Percentiles rank a stretch among this genome's conserved stretches.
Evolutionary conservation across 176 grass and related monocot genomes (phyloP).

Genomic region (Poa annua): DNA sequence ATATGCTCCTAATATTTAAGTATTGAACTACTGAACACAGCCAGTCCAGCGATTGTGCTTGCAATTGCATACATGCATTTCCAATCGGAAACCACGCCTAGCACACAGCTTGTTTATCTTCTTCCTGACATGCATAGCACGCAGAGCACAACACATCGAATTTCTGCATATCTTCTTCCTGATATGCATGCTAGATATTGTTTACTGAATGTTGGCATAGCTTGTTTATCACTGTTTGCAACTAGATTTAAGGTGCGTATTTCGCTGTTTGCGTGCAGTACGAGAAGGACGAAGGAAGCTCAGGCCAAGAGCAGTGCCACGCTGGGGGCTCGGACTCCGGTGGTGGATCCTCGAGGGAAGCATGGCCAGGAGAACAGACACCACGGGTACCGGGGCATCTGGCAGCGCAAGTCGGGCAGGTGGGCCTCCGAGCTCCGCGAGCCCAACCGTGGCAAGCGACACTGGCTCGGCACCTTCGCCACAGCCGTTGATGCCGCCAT

Average conservation of each 20-base stretch:
- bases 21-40: neutral
- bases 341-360: constrained; percentile 33
- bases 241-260: neutral
- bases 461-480: constrained; percentile 71
- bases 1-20: neutral
- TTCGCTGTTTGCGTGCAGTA: constrained; percentile 32
- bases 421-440: constrained; percentile 76
- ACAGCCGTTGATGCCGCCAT: constrained; percentile 59
- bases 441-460: constrained; percentile 48
- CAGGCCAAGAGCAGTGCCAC: constrained; percentile 1
- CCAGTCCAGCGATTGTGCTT: neutral
- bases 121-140: neutral
- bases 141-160: neutral
- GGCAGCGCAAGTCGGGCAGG: constrained; percentile 75
- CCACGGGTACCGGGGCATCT: constrained; percentile 59
- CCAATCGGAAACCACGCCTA: neutral
- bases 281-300: constrained; percentile 24
- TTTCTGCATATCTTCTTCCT: neutral
- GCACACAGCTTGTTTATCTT: too few relatives aligned
- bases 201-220: neutral
- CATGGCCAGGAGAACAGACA: constrained; percentile 45
- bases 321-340: neutral
- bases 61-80: constrained; percentile 4
- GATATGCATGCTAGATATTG: neutral
- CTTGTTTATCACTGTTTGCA: neutral